phyloP scores from a whole-genome alignment of 1,284 basidiomycete species.

The Pulveroboletus sp. region DNA sequence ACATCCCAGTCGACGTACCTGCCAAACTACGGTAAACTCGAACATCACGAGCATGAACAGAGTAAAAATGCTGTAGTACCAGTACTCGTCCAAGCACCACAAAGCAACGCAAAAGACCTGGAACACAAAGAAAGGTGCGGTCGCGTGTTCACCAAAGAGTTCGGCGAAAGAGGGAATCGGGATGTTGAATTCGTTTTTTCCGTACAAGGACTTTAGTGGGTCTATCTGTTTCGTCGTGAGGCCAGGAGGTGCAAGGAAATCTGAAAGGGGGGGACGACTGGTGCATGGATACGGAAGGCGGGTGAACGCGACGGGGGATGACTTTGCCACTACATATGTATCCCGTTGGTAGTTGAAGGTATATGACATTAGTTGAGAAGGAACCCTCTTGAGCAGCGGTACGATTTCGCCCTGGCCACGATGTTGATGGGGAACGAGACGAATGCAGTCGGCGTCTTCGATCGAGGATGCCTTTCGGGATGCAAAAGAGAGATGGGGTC shows the following conservation, averaged over 20 bases:
- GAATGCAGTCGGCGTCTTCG: constrained; percentile 77
- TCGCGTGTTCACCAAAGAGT: constrained; percentile 90
- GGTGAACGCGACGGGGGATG: constrained; percentile 68
- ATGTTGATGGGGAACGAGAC: constrained; percentile 83
- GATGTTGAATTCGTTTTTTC: constrained; percentile 93
- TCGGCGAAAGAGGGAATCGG: constrained; percentile 90
- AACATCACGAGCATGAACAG: constrained; percentile 96
- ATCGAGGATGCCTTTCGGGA: constrained; percentile 61
- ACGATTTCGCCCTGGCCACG: constrained; percentile 94
- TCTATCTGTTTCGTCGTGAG: constrained; percentile 46
- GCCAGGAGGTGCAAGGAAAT: constrained; percentile 61
- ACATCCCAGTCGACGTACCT: constrained; percentile 53
- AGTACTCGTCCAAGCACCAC: constrained; percentile 97
- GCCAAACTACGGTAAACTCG: constrained; percentile 96
- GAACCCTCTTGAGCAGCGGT: constrained; percentile 64
- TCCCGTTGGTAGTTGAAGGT: constrained; percentile 97
- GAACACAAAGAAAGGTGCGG: constrained; percentile 94
- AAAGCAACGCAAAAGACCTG: constrained; percentile 95
- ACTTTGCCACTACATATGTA: constrained; percentile 78
- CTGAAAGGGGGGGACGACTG: constrained; percentile 65
- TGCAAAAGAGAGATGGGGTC: background rate
- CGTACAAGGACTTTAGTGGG: constrained; percentile 66
- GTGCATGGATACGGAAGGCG: constrained; percentile 91
- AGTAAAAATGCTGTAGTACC: constrained; percentile 97
- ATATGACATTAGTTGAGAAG: constrained; percentile 60